Conservation (phyloP, 169 alveolate genomes). For the Cryptosporidium sp. region DNA sequence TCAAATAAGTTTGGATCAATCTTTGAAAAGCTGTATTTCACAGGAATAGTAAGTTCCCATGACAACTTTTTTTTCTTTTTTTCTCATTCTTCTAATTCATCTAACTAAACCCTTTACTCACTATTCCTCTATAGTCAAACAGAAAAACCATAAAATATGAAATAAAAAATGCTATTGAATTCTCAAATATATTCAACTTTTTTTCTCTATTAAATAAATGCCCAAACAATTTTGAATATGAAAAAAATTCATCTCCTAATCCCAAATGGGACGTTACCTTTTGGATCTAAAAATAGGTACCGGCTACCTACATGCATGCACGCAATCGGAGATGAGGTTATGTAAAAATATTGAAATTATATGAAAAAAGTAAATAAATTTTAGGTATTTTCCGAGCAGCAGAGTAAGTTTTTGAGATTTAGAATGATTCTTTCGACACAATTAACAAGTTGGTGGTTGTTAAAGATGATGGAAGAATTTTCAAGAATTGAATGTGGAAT, state of each 20-base stretch:
- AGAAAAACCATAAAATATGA: conserved; percentile 11
- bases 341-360: neutral
- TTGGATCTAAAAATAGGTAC: neutral
- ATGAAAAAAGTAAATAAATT: neutral
- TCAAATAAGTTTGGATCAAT: conserved; percentile 38
- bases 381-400: neutral
- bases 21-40: neutral
- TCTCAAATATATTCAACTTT: conserved; percentile 15
- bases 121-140: neutral
- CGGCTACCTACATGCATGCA: neutral
- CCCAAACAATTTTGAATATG: neutral
- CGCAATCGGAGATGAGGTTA: neutral
- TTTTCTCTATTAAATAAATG: conserved; percentile 33
- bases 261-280: neutral
- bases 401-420: neutral
- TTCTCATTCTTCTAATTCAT: too few relatives aligned
- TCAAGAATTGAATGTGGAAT: conserved; percentile 15
- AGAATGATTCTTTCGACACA: conserved; percentile 34
- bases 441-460: conserved; percentile 30
- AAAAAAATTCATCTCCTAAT: neutral
- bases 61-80: neutral
- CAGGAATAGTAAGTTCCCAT: conserved; percentile 20
- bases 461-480: conserved; percentile 31
- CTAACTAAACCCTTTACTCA: too few relatives aligned
- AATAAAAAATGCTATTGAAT: conserved; percentile 10